Conservation (phyloP, 2,329 filamentous ascomycete species). For the Aspergillus quadricinctus region DNA sequence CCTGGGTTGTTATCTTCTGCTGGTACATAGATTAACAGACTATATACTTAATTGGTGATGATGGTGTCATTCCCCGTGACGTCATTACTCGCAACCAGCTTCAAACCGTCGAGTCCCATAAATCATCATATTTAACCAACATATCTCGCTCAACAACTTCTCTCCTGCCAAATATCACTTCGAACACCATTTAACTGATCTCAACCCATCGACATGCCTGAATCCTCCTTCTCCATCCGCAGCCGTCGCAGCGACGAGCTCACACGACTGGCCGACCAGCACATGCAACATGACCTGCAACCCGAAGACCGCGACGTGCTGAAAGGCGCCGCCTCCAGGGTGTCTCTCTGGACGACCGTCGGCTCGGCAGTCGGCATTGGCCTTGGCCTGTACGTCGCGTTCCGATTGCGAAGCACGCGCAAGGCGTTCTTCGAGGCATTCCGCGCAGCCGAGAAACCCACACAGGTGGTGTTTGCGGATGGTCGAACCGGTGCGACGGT, state of each 20-base stretch:
- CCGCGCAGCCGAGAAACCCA: slow-evolving; percentile 57
- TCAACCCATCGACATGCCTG: slow-evolving; percentile 22
- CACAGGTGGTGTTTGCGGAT: slow-evolving; percentile 57
- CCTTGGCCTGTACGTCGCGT: slow-evolving; percentile 55
- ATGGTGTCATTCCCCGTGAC: not conserved
- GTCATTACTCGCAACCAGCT: not conserved
- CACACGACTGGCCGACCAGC: slow-evolving; percentile 52
- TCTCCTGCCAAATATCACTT: not conserved
- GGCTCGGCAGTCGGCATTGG: slow-evolving; percentile 59
- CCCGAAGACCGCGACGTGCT: slow-evolving; percentile 57
- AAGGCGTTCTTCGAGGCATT: slow-evolving; percentile 59
- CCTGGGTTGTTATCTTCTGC: not conserved
- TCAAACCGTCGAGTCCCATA: not conserved
- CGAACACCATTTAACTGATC: not conserved
- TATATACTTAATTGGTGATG: not conserved
- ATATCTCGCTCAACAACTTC: not conserved
- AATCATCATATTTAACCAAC: not conserved
- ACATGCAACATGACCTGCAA: slow-evolving; percentile 56
- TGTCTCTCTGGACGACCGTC: slow-evolving; percentile 53
- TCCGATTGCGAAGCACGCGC: slow-evolving; percentile 53
- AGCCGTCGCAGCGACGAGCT: slow-evolving; percentile 49
- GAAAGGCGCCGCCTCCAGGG: slow-evolving; percentile 51
- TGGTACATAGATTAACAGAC: not conserved
- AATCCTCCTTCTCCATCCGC: slow-evolving; percentile 47
- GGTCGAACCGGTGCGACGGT: slow-evolving; percentile 51